Percentiles rank a stretch among this genome's conserved stretches.
Conservation (phyloP, 2,329 filamentous ascomycete species). For the Bipolaris victoriae region DNA sequence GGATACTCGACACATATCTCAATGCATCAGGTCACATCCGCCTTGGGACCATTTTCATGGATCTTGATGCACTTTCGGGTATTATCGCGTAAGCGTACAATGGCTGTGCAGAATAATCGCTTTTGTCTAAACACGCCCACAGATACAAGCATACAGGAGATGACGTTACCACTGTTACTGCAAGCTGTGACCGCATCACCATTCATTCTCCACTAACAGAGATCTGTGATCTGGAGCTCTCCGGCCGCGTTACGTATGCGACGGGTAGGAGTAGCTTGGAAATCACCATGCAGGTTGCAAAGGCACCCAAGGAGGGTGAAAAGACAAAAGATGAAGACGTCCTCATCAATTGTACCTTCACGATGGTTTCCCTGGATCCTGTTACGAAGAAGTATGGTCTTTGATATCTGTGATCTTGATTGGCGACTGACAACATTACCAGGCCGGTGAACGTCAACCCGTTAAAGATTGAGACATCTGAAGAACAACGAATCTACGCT, state of each 20-base stretch:
- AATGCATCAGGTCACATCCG: slow-evolving; percentile 76
- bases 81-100: slow-evolving; percentile 67
- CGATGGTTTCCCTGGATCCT: slow-evolving; percentile 77
- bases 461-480: slow-evolving; percentile 65
- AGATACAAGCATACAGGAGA: slow-evolving; percentile 73
- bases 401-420: neutral
- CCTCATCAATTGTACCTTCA: slow-evolving; percentile 74
- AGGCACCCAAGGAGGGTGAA: slow-evolving; percentile 66
- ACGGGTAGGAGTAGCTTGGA: slow-evolving; percentile 76
- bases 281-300: slow-evolving; percentile 75
- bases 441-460: slow-evolving; percentile 68
- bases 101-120: slow-evolving; percentile 57
- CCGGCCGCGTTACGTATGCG: slow-evolving; percentile 71
- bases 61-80: slow-evolving; percentile 77
- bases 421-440: neutral
- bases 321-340: slow-evolving; percentile 64
- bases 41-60: slow-evolving; percentile 78
- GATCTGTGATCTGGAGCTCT: slow-evolving; percentile 79
- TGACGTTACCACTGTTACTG: slow-evolving; percentile 67
- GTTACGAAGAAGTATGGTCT: slow-evolving; percentile 64
- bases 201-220: slow-evolving; percentile 75
- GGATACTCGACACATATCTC: slow-evolving; percentile 78
- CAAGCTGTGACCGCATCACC: slow-evolving; percentile 67
- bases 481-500: slow-evolving; percentile 68
- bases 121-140: slow-evolving; percentile 18